A percentile compares a stretch with the other conserved stretches of the same genome.
Evolutionary conservation across 2,329 filamentous ascomycete species (phyloP).

Genomic region (Hirsutella minnesotensis): DNA sequence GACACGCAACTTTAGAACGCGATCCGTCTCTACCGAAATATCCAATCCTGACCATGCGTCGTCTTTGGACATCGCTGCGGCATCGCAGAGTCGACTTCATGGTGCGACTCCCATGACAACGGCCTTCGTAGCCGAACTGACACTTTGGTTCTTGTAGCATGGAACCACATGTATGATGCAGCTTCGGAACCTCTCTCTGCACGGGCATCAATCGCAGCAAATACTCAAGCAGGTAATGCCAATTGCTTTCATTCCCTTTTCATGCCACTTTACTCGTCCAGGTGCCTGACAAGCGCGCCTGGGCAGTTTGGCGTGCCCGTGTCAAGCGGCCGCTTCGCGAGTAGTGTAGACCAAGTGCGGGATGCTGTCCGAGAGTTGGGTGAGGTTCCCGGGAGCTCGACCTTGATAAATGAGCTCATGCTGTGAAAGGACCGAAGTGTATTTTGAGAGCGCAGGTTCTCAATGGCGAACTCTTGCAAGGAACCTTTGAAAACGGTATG

Average conservation of each 20-base stretch:
- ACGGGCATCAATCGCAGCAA: slow-evolving; percentile 16
- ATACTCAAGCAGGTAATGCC: slow-evolving; percentile 12
- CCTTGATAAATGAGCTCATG: no score
- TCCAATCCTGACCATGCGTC: no score
- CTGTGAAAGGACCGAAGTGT: slow-evolving; percentile 10
- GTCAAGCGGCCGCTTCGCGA: slow-evolving; percentile 11
- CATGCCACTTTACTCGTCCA: neutral
- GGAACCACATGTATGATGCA: no score
- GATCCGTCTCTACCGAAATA: no score
- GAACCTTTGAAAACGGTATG: slow-evolving; percentile 6
- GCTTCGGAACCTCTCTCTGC: slow-evolving; percentile 11
- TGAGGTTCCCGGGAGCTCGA: slow-evolving; percentile 3
- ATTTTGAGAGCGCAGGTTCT: slow-evolving; percentile 16
- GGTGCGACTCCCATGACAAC: no score
- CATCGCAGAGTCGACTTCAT: no score
- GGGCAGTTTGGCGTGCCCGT: slow-evolving; percentile 14
- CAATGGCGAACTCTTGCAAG: slow-evolving; percentile 4
- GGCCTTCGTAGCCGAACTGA: no score
- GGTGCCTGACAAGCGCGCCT: neutral
- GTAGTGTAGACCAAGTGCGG: slow-evolving; percentile 10
- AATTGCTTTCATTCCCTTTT: neutral
- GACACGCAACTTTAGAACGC: no score
- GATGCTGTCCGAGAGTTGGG: slow-evolving; percentile 12
- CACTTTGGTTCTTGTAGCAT: no score
- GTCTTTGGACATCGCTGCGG: no score